phyloP scores from a whole-genome alignment of 2,329 filamentous ascomycete genomes.

The Hymenoscyphus salicellus region DNA sequence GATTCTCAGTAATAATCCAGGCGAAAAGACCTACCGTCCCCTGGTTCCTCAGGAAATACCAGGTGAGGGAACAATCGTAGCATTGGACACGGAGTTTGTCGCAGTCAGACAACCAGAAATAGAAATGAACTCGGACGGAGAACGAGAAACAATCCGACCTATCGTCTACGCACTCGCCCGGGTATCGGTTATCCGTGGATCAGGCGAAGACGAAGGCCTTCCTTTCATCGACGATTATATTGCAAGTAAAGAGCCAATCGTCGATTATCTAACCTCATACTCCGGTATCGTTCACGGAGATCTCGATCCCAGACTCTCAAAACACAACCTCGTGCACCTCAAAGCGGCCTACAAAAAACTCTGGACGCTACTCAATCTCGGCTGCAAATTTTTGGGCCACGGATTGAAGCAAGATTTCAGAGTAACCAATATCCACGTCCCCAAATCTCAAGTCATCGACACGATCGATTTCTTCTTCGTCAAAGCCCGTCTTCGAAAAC shows the following conservation, averaged over 20 bases:
- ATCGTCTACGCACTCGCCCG: constrained; percentile 89
- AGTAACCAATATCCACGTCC: constrained; percentile 96
- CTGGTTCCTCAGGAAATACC: constrained; percentile 65
- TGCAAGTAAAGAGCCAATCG: constrained; percentile 80
- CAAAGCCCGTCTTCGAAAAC: constrained; percentile 73
- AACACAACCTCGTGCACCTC: constrained; percentile 78
- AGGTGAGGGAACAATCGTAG: constrained; percentile 70
- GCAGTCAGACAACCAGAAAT: constrained; percentile 90
- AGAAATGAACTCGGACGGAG: constrained; percentile 91
- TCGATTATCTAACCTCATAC: constrained; percentile 92
- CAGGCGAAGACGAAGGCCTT: constrained; percentile 71
- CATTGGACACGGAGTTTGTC: constrained; percentile 95
- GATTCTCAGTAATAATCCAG: constrained; percentile 41
- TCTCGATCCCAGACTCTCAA: constrained; percentile 72
- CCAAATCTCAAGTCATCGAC: constrained; percentile 85
- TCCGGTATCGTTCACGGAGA: constrained; percentile 87
- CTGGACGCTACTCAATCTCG: constrained; percentile 92
- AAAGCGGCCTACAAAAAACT: constrained; percentile 97
- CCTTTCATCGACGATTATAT: constrained; percentile 99
- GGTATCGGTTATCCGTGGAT: constrained; percentile 82
- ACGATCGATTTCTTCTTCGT: constrained; percentile 91
- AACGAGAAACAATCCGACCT: constrained; percentile 85
- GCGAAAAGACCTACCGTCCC: constrained; percentile 56
- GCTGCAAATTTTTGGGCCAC: constrained; percentile 90
- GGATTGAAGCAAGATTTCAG: constrained; percentile 94